phyloP scores from a whole-genome alignment of 164 flowering plant species.

The Magnolia changhungtana region DNA sequence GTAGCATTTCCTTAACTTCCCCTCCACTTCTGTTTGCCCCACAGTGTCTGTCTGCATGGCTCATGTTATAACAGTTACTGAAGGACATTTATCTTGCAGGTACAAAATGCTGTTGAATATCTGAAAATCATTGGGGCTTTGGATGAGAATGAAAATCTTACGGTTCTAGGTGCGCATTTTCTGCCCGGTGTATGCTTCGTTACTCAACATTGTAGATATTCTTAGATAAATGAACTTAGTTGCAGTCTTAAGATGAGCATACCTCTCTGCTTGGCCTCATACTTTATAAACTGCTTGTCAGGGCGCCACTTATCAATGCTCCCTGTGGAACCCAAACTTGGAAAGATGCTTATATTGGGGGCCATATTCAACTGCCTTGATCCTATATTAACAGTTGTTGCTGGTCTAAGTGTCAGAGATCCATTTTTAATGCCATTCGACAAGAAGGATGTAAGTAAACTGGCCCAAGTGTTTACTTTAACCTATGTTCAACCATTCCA shows the following conservation, averaged over 20 bases:
- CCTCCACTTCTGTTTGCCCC: not conserved
- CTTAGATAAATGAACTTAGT: not conserved
- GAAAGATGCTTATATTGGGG: conserved; percentile 93
- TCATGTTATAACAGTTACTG: not conserved
- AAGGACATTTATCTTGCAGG: conserved; percentile 38
- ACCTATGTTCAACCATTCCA: not conserved
- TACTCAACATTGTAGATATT: not conserved
- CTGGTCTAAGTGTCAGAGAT: conserved; percentile 92
- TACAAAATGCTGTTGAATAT: conserved; percentile 92
- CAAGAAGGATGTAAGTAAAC: conserved; percentile 82
- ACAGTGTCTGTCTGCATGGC: not conserved
- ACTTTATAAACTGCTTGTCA: conserved; percentile 29
- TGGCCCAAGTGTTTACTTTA: not conserved
- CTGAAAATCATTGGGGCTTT: conserved; percentile 81
- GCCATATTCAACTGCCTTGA: conserved; percentile 85
- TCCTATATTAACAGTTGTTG: conserved; percentile 82
- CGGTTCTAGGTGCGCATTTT: conserved; percentile 59
- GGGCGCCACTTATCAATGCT: conserved; percentile 83
- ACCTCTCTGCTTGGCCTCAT: not conserved
- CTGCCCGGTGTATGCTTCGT: not conserved
- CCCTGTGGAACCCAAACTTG: conserved; percentile 97
- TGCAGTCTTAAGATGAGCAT: not conserved
- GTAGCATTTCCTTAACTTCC: not conserved
- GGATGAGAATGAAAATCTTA: conserved; percentile 78
- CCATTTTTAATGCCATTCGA: conserved; percentile 86